Evolutionary conservation across 768 basidiomycete species (phyloP).

Genomic region (Pleurotus ostreatus): DNA sequence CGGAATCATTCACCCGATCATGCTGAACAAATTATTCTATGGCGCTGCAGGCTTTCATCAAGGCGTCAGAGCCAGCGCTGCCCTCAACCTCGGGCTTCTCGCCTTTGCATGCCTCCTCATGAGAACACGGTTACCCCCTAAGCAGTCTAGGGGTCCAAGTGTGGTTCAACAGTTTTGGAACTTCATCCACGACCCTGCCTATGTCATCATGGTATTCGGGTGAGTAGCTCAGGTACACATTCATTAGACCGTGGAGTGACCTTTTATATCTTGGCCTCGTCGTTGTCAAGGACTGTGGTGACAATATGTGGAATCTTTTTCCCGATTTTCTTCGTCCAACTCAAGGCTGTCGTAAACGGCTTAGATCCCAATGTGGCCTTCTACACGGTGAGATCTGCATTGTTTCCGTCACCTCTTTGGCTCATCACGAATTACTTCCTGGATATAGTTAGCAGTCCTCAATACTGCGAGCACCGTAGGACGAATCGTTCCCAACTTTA

Average conservation of each 20-base stretch:
- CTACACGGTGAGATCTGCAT: conserved; percentile 38
- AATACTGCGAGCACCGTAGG: conserved; percentile 32
- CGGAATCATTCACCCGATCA: conserved; percentile 57
- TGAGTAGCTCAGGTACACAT: conserved; percentile 18
- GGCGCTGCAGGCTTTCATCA: conserved; percentile 47
- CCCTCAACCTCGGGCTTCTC: conserved; percentile 32
- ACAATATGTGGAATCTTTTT: conserved; percentile 28
- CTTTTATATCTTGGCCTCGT: not conserved
- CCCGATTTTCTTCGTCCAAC: conserved; percentile 54
- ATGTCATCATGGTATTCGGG: conserved; percentile 39
- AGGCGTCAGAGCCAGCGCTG: conserved; percentile 47
- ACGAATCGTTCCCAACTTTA: conserved; percentile 28
- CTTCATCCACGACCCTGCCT: conserved; percentile 42
- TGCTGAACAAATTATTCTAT: conserved; percentile 53
- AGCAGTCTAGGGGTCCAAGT: conserved; percentile 25
- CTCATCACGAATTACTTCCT: conserved; percentile 12
- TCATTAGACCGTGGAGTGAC: not conserved
- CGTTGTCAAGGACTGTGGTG: not conserved
- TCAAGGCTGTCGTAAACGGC: conserved; percentile 45
- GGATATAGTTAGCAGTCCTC: conserved; percentile 31
- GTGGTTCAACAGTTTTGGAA: conserved; percentile 21
- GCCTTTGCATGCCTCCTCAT: conserved; percentile 33
- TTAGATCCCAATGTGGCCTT: conserved; percentile 47
- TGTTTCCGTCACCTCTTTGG: not conserved
- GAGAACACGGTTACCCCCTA: conserved; percentile 35